Evolutionary conservation across 1,284 basidiomycete species (phyloP), one percentile per base, ranked within the genome.

Genomic region (Ustilago lituana): DNA sequence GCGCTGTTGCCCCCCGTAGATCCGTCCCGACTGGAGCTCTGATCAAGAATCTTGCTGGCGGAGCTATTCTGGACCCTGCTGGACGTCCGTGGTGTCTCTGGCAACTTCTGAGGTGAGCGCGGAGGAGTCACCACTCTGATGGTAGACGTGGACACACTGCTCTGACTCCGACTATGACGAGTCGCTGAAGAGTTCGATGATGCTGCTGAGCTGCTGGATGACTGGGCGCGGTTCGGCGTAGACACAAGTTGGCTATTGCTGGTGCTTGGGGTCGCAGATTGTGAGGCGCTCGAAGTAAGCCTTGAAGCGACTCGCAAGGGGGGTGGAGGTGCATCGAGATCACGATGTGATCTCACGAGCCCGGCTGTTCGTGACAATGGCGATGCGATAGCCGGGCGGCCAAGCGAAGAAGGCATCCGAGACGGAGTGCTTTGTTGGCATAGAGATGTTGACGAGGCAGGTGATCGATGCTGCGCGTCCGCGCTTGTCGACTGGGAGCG

Each of bases 241-340:
- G 50, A 22, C 2, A 35, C 8, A 1, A 14, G 35, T 5, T 23
- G 20, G 2, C 17, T 43, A 15, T 9, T 41, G 22, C 6, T 32
- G 11, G 41, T 19, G 12, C 23, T 10, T 9, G 45, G 26, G 33
- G 11, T 15, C 4, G 27, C n/a, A 14, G n/a, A 8, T 19, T 33
- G 39, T 5, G 55, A n/a, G 15, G 15, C 45, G 36, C 37, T 40
- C 5, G 61, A 20, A 7, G n/a, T 46, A 17, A 68, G 54, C 46
- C 61, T 64, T 5, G 66, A 69, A 11, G 66, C 66, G 32, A 63
- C 53, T 10, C 66, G 47, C 20, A 69, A 31, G 10, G 65, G 65
- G 6, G 66, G 66, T 15, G 66, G 66, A 14, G 66, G 66, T 38
- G 60, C 60, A 41, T 60, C 52, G 5, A 69, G 58, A 38, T 53